These are phyloP conservation scores for Xylariomycetidae sp. DNA, from an alignment of 2,329 filamentous ascomycete species.

Conservation along the genomic window DNA sequence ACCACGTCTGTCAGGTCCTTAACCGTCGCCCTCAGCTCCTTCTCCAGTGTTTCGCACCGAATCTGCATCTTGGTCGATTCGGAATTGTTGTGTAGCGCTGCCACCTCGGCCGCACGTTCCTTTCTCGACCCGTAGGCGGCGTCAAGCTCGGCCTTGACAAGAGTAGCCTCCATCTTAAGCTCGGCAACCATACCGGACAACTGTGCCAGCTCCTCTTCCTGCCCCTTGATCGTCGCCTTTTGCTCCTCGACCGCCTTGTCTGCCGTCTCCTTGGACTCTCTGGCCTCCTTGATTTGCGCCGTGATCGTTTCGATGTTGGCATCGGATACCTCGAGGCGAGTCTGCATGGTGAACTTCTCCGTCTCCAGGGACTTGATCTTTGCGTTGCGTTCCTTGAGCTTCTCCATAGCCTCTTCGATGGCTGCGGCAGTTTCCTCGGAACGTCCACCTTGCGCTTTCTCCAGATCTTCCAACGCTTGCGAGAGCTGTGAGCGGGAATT, in stretches of 20 bases:
- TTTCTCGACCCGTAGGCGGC: conserved; percentile 54
- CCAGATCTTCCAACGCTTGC: conserved; percentile 41
- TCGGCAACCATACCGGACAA: conserved; percentile 48
- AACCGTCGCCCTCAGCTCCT: conserved; percentile 54
- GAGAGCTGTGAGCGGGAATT: conserved; percentile 44
- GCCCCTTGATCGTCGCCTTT: conserved; percentile 37
- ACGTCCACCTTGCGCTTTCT: conserved; percentile 28
- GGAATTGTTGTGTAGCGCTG: conserved; percentile 44
- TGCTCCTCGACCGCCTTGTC: conserved; percentile 24
- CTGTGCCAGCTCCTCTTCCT: conserved; percentile 29
- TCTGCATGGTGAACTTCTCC: conserved; percentile 32
- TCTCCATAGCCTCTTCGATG: conserved; percentile 30
- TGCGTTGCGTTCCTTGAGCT: conserved; percentile 37
- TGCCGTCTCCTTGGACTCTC: conserved; percentile 22
- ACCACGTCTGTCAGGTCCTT: conserved; percentile 26
- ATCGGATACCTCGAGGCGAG: conserved; percentile 31
- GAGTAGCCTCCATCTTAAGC: conserved; percentile 56
- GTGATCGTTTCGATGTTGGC: conserved; percentile 31
- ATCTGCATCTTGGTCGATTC: conserved; percentile 24
- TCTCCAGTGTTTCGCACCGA: conserved; percentile 52
- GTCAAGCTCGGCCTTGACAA: conserved; percentile 56
- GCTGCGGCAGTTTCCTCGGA: conserved; percentile 29
- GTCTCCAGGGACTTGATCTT: conserved; percentile 39
- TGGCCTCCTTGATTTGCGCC: conserved; percentile 29
- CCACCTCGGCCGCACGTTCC: conserved; percentile 52